Percentiles rank a stretch among this genome's conserved stretches.
These are phyloP conservation scores for Globisporangium alternatum DNA, from an alignment of 352 stramenopile genomes.

Conservation along the genomic window DNA sequence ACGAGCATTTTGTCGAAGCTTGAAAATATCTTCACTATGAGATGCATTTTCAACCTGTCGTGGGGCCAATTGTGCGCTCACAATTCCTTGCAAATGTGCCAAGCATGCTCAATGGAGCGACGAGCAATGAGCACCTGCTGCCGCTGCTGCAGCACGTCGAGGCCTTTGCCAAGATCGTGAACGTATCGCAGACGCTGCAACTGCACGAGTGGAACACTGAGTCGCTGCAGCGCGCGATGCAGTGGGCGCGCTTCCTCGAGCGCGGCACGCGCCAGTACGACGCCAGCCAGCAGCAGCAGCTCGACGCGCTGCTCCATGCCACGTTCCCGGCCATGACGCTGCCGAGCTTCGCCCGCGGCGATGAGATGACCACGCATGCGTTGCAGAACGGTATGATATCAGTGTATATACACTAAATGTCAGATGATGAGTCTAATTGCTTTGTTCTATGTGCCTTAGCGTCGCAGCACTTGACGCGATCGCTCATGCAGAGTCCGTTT, in stretches of 20 bases:
- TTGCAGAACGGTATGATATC: conserved; percentile 15
- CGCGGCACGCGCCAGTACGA: conserved; percentile 16
- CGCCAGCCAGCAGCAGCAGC: conserved; percentile 12
- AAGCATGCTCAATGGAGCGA: background rate
- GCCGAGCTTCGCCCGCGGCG: conserved; percentile 28
- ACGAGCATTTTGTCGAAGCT: background rate
- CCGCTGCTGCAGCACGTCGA: conserved; percentile 22
- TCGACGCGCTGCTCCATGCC: conserved; percentile 23
- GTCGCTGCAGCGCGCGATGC: conserved; percentile 37
- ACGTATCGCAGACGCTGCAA: conserved; percentile 44
- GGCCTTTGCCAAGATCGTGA: conserved; percentile 46
- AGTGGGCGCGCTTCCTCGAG: conserved; percentile 41
- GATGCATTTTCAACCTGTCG: no score
- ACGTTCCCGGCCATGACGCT: conserved; percentile 38
- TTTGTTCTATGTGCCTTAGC: conserved; percentile 12
- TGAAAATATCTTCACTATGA: background rate
- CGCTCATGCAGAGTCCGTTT: conserved; percentile 56
- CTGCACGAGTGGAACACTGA: conserved; percentile 51
- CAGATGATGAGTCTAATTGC: background rate
- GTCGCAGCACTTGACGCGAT: conserved; percentile 33
- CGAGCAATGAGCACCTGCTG: background rate
- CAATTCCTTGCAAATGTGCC: background rate
- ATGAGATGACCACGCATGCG: conserved; percentile 6
- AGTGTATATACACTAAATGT: background rate
- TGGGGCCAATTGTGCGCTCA: no score